Base-by-base conservation (phyloP, 148 eudicot species). In the Amaranthus palmeri region DNA sequence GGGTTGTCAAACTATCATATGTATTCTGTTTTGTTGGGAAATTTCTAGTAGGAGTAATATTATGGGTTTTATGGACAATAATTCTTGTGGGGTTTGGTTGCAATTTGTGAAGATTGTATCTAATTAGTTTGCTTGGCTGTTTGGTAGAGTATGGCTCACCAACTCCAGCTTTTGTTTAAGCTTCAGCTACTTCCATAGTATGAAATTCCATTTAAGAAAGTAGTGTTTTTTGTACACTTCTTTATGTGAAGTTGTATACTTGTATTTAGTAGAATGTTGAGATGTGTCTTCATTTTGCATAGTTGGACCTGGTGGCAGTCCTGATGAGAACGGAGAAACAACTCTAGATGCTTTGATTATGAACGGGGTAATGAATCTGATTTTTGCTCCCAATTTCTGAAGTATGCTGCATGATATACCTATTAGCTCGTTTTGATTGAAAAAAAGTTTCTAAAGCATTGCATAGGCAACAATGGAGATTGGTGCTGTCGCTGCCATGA, bases 231-330 rank as follows among this genome's bases (percentile, higher is more conserved):
- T 25, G 36, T 25, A 25, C 36, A 25, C 36, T 25, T 25, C 36
- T 25, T 25, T 25, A 25, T 25, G 36, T 25, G 36, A 62, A 45
- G 44, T 61, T 64, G 42, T 7, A 17, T 41, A 67, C 67, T 61
- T 48, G 5, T 12, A 71, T 25, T 7, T n/a, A 52, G 11, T 67
- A 71, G 72, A 72, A 50, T 25, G 43, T 59, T 61, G 63, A 25
- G 8, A 53, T 43, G 61, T 54, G 15, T 61, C 45, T 54, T 61
- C 9, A 36, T 65, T 54, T 71, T 75, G 73, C 44, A 67, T 88
- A 93, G 98, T 93, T 85, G 98, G 98, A 59, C 98, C 98, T 62
- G 97, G 98, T 77, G 98, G 98, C 68, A 93, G 98, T 79, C 98
- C 98, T 56, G 96, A 93, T 78, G 98, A 93, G 83, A 87, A 93